Evolutionary conservation across 768 basidiomycete species (phyloP), one percentile per base, ranked within the genome.

Genomic region (Amanita fuliginea): DNA sequence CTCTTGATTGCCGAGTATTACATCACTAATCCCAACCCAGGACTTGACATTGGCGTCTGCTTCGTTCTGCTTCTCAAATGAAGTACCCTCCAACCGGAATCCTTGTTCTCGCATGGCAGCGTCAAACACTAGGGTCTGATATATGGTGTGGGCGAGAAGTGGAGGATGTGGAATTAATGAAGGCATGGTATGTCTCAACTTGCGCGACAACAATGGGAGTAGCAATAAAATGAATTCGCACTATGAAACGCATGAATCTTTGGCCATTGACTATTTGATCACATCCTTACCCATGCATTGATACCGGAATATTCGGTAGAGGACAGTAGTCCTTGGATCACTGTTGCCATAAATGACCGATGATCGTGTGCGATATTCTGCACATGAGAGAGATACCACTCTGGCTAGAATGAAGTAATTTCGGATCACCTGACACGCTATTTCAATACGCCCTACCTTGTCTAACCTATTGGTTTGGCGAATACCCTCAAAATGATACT

Each of bases 371-470:
- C 75, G 51, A 86, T 77, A 60, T 98, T 94, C 42, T 89, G 73
- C 19, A 98, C 71, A 62, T 97, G 89, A 2, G 91, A 84, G 61
- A 98, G 88, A 59, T 90, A 97, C 90, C 94, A 98, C 63, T 98
- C 96, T 1, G 96, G 95, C 91, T 95, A 59, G 19, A 32, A 35
- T 11, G 47, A 35, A 50, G 7, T 30, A 21, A 32, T 36, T 46
- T 36, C 35, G 46, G 49, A 33, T 11, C 22, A 36, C 42, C 13
- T 30, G 47, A 33, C 26, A 16, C 30, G 41, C 13, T 34, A 46
- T 47, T 16, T 35, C 13, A 22, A 30, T 22, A 16, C 26, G 36
- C 42, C 51, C 45, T 46, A 87, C 93, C 79, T 97, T 98, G 67
- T 98, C 95, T 8, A 92, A 63, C 46, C 89, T 75, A 63, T 97